Base-by-base conservation (phyloP, 176 grass and related monocot genomes). In the Cocos nucifera region DNA sequence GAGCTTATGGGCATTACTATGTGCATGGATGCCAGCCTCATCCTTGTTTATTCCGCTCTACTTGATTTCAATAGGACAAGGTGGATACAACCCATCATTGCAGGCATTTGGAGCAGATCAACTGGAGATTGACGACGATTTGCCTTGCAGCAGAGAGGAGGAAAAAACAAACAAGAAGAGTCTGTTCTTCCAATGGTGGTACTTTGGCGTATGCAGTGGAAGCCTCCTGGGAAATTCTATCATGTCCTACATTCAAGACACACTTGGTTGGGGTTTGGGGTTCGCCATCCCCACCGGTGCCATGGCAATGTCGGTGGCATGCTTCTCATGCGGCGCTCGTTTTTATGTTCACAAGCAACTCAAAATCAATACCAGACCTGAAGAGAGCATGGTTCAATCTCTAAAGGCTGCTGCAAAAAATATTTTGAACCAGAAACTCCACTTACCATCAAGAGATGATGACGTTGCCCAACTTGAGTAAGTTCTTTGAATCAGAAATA, bases 101-200 rank as follows among this genome's bases (percentile, higher is more conserved):
- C 92, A 97, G 65, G 92, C 92, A 22, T 97, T 97, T 26, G 92
- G 87, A 4, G 87, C 87, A 15, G 92, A 97, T 48, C 92, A 97
- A 53, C 80, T 97, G n/a, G 77, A 75, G 61, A 74, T 84, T 7
- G 83, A 61, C 0, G 80, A 87, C 4, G 55, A 76, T 10, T 62
- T 69, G 8, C 65, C 15, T 30, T 23, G 57, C n/a, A 17, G 61
- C 52, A 17, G 32, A 0, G 50, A 62, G 1, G 86, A 95, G 35
- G 74, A 88, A 22, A 82, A 77, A 58, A 59, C 26, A 16, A 88
- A 75, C 64, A 71, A 75, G 62, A 96, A 96, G 75, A 85, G 80
- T 54, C 30, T 66, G 19, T 97, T 97, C 69, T 97, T 97, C 78
- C 87, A 83, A 61, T 97, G 83, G 87, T 97, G 92, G 92, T 97